Conservation (phyloP, 305 asterid species). For the Withania somnifera region DNA sequence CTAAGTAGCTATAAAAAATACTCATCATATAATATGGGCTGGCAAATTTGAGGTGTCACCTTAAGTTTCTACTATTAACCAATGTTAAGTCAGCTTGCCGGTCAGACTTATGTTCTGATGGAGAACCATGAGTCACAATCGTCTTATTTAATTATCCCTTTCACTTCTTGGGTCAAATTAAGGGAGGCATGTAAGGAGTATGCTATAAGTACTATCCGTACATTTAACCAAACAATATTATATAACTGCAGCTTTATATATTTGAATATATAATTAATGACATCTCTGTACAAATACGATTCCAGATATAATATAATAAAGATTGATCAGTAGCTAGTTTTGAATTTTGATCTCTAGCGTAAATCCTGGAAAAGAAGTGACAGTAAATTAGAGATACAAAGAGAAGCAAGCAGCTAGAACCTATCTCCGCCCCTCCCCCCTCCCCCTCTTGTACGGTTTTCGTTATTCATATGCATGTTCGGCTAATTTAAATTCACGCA, state of each 20-base stretch:
- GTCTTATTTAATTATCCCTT: not conserved
- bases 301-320: not conserved
- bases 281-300: not conserved
- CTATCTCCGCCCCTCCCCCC: no score
- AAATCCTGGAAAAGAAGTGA: not conserved
- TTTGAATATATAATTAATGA: not conserved
- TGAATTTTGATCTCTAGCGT: not conserved
- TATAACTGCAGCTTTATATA: not conserved
- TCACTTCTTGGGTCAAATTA: not conserved
- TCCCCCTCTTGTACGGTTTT: no score
- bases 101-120: not conserved
- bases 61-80: not conserved
- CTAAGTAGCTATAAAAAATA: not conserved
- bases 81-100: not conserved
- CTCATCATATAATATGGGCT: no score
- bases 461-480: not conserved
- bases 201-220: not conserved
- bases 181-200: not conserved
- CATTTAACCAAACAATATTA: not conserved
- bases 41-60: not conserved
- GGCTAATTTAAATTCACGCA: not conserved
- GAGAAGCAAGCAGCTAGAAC: not conserved
- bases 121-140: not conserved
- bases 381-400: not conserved
- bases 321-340: not conserved